phyloP scores from a whole-genome alignment of 2,329 filamentous ascomycete genomes.

The Macrophomina phaseolina region DNA sequence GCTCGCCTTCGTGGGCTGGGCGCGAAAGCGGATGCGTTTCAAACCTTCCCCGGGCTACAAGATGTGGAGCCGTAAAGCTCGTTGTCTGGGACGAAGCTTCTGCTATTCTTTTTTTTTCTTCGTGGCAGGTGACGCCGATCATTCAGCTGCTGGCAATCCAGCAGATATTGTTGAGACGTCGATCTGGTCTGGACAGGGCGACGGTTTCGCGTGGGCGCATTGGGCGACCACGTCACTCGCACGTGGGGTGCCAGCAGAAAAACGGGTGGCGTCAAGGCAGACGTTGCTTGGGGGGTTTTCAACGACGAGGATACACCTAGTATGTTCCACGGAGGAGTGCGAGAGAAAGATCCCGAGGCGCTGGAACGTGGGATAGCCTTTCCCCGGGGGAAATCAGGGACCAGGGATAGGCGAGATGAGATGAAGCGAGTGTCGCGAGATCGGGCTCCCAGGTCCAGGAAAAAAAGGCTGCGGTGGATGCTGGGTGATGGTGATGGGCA shows the following conservation, averaged over 20 bases:
- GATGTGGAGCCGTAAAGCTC: neutral
- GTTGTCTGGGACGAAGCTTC: neutral
- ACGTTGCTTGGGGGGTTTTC: neutral
- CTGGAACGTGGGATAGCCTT: conserved; percentile 8
- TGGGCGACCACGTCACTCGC: conserved; percentile 11
- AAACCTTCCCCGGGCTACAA: neutral
- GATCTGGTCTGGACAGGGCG: neutral
- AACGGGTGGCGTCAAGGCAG: conserved; percentile 8
- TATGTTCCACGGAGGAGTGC: neutral
- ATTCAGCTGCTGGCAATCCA: neutral
- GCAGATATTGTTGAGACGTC: neutral
- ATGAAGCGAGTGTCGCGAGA: conserved; percentile 2
- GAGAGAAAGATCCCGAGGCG: neutral
- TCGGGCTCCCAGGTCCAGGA: neutral
- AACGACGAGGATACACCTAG: conserved; percentile 2
- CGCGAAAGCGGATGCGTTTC: neutral
- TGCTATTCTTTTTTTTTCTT: neutral
- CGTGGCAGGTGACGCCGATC: conserved; percentile 1
- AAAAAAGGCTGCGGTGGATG: neutral
- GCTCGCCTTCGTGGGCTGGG: neutral
- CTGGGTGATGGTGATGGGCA: conserved; percentile 19
- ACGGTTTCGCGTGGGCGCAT: neutral
- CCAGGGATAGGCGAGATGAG: conserved; percentile 16
- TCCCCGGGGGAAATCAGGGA: conserved; percentile 12
- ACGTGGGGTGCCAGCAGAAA: conserved; percentile 1